Base-by-base conservation (phyloP, 2,329 filamentous ascomycete genomes). In the Pseudogymnoascus sp. region DNA sequence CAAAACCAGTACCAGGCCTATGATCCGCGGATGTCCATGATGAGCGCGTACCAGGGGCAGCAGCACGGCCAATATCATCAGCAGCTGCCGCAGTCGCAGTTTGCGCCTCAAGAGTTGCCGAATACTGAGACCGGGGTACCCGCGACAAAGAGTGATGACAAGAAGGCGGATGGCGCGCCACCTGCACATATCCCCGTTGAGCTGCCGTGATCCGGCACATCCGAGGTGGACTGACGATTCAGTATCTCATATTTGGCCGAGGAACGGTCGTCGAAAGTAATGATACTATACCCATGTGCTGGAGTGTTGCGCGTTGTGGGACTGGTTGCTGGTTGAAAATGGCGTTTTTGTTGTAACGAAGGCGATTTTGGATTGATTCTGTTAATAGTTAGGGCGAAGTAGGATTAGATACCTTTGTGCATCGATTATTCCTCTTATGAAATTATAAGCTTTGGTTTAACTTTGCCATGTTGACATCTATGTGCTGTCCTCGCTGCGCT, bases 231-330 rank as follows among this genome's bases (percentile, higher is more conserved):
- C 13, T 52, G 27, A 13, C 6, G 45, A 15, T 52, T 6, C 25
- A 15, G n/a, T 8, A 31, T 15, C 4, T 29, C 13, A 15, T 31
- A 15, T 52, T n/a, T 33, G 15, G 45, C n/a, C 1, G 5, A 10
- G 27, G 45, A 7, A 31, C 4, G 27, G 2, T 15, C n/a, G 27
- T 31, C 8, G n/a, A 18, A 31, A 55, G 13, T 55, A 55, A 55
- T 55, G 45, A 55, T 55, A 31, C 7, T 55, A 55, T 55, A 55
- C 45, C 45, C 45, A n/a, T 31, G 40, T 42, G 15, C 27, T 45
- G 18, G 45, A 31, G 27, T 33, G 45, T 7, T 55, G 27, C 27
- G 45, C 27, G 45, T 55, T 31, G 27, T 4, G n/a, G n/a, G n/a
- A 33, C 27, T 33, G 45, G 45, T 10, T 31, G 18, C 9, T 33